Percentiles rank a stretch among this genome's conserved stretches.
These are phyloP conservation scores for Coemansia sp. DNA, from an alignment of 192 early-diverging fungal genomes.

Conservation along the genomic window DNA sequence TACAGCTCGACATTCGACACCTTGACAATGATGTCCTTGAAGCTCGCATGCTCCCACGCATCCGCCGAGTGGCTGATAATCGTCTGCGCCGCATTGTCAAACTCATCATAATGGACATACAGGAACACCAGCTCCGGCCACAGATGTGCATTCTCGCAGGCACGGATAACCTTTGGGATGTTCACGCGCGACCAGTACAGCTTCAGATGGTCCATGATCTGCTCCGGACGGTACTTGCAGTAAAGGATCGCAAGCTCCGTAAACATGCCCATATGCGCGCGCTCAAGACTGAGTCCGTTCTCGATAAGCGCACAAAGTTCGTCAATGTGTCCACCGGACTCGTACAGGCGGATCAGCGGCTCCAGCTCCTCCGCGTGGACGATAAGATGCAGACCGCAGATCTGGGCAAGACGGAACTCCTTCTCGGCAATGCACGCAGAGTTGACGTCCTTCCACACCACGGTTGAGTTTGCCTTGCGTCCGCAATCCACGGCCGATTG, in stretches of 20 bases:
- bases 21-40: constrained; percentile 98
- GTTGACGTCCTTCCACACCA: constrained; percentile 99
- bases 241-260: constrained; percentile 98
- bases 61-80: constrained; percentile 96
- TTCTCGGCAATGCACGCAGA: constrained; percentile 90
- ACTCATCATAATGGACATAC: constrained; percentile 98
- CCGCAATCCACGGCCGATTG: constrained; percentile 97
- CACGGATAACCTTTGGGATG: constrained; percentile 97
- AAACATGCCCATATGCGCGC: constrained; percentile 99
- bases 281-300: constrained; percentile 91
- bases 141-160: constrained; percentile 89
- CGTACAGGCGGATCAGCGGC: constrained; percentile 84
- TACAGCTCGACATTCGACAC: constrained; percentile 97
- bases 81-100: constrained; percentile 93
- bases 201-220: constrained; percentile 96
- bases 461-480: constrained; percentile 96
- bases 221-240: constrained; percentile 92
- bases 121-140: constrained; percentile 98
- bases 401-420: constrained; percentile 97
- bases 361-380: constrained; percentile 98
- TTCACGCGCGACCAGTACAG: constrained; percentile 98
- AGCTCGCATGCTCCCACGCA: constrained; percentile 94
- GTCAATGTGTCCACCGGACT: constrained; percentile 84
- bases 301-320: constrained; percentile 91
- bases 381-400: constrained; percentile 94